These are phyloP conservation scores for Viola pubescens DNA, from an alignment of 441 rosid species.

Conservation along the genomic window DNA sequence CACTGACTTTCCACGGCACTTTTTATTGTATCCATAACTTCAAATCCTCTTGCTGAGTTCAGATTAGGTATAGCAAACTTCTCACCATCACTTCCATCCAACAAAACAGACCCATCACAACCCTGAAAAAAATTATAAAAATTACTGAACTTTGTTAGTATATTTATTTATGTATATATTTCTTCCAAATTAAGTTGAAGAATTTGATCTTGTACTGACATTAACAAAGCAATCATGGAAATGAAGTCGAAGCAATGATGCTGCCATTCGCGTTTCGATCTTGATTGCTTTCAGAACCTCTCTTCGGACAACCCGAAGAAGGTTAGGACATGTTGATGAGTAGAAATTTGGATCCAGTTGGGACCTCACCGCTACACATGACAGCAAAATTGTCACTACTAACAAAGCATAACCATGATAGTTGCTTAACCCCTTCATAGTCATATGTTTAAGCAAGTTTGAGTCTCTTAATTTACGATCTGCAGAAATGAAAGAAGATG, in stretches of 20 bases:
- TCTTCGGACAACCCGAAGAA: conserved; percentile 34
- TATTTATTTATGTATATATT: not conserved
- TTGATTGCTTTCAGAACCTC: conserved; percentile 45
- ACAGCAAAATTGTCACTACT: conserved; percentile 4
- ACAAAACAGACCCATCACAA: conserved; percentile 56
- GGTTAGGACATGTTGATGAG: conserved; percentile 43
- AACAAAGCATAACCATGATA: not conserved
- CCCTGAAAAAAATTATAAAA: conserved; percentile 32
- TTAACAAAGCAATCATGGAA: conserved; percentile 89
- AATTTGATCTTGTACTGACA: conserved; percentile 24
- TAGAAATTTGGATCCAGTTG: conserved; percentile 17
- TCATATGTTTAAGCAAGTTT: not conserved
- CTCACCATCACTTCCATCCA: conserved; percentile 44
- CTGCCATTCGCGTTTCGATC: conserved; percentile 62
- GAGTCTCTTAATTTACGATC: too few relatives aligned
- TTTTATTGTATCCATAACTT: conserved; percentile 47
- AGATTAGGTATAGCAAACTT: conserved; percentile 30
- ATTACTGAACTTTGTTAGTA: not conserved
- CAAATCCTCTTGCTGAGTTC: conserved; percentile 31
- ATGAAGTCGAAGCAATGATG: conserved; percentile 71
- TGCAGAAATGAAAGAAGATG: too few relatives aligned
- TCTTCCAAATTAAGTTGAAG: not conserved
- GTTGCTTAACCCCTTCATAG: conserved; percentile 6
- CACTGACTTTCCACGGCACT: conserved; percentile 45
- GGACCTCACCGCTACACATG: not conserved